Evolutionary conservation across 2,329 filamentous ascomycete species (phyloP), one percentile per base, ranked within the genome.

Genomic region (Talaromyces albobiverticillius): DNA sequence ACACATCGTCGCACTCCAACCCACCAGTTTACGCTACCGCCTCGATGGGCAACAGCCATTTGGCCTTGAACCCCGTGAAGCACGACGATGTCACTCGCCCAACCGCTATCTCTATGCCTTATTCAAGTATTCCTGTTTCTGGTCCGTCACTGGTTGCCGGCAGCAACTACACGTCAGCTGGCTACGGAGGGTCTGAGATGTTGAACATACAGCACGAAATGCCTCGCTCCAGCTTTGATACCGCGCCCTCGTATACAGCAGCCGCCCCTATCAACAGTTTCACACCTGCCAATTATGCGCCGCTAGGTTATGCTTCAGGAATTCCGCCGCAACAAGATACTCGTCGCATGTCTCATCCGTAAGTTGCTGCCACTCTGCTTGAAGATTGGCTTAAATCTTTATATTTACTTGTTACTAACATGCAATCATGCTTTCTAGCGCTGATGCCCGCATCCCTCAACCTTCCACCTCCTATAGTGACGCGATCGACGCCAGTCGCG

Each of bases 401-500:
- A 4, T 36, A 31, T 36, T 10, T 23, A 4, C 40, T 16, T n/a
- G 13, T 25, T 7, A n/a, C 20, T 45, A 29, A 45, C 41, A 23
- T 18, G 41, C 7, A 23, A 22, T 45, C 18, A 11, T 16, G 8
- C 14, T 34, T 29, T 34, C 22, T 23, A 59, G 49, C 51, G 71
- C 66, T 60, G 69, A 75, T 54, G 62, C 66, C 55, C 70, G 66
- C 49, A 66, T 69, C 45, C 57, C 64, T 31, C 65, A 68, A 42
- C 63, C 72, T 47, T 78, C 81, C 53, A 80, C 87, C 62, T 87
- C 86, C 63, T 95, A 92, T 70, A 89, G 87, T 61, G 93, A 96
- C 68, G 90, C 90, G 25, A 84, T 97, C 54, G 93, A 96, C 70
- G 92, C 92, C 22, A 92, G 91, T 69, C 88, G 94, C 58, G 90